These are phyloP conservation scores for Wickerhamiella domercqiae DNA, from an alignment of 805 yeast species.

Conservation along the genomic window DNA sequence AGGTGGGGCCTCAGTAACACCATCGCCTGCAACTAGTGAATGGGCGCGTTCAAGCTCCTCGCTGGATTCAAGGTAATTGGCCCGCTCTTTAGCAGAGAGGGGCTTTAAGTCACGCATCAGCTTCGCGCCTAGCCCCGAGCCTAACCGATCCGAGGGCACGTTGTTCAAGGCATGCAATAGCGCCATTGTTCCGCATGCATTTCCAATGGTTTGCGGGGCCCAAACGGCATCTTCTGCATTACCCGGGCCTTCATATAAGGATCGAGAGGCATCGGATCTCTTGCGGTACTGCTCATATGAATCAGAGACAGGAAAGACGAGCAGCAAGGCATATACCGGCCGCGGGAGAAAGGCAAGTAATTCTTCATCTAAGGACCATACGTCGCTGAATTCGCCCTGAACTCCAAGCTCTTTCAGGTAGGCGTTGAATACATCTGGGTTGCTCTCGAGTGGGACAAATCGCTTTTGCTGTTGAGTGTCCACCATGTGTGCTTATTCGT, in stretches of 20 bases:
- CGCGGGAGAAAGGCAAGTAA: slow-evolving; percentile 64
- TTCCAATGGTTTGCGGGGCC: slow-evolving; percentile 71
- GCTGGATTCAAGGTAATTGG: slow-evolving; percentile 32
- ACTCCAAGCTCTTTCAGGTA: slow-evolving; percentile 60
- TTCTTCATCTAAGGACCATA: slow-evolving; percentile 79
- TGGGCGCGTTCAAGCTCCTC: slow-evolving; percentile 28
- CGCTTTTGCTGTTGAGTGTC: slow-evolving; percentile 1
- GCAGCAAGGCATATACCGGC: slow-evolving; percentile 60
- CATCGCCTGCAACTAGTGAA: slow-evolving; percentile 23
- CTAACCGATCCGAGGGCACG: slow-evolving; percentile 19
- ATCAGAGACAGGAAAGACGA: slow-evolving; percentile 66
- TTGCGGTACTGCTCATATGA: slow-evolving; percentile 39
- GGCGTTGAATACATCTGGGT: slow-evolving; percentile 65
- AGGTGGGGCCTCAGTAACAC: slow-evolving; percentile 27
- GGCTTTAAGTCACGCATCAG: slow-evolving; percentile 19
- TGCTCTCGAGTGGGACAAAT: slow-evolving; percentile 75
- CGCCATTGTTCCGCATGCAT: slow-evolving; percentile 90
- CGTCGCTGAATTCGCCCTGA: slow-evolving; percentile 56
- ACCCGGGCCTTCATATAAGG: slow-evolving; percentile 10
- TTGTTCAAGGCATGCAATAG: slow-evolving; percentile 47
- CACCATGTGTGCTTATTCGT: too few relatives aligned
- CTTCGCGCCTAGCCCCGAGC: slow-evolving; percentile 17
- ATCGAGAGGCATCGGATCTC: slow-evolving; percentile 25
- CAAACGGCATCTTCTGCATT: slow-evolving; percentile 35
- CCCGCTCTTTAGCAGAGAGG: slow-evolving; percentile 24